Percentiles rank a stretch among this genome's conserved stretches.
phyloP scores from a whole-genome alignment of 495 filamentous ascomycete genomes.

The Oleoguttula mirabilis region DNA sequence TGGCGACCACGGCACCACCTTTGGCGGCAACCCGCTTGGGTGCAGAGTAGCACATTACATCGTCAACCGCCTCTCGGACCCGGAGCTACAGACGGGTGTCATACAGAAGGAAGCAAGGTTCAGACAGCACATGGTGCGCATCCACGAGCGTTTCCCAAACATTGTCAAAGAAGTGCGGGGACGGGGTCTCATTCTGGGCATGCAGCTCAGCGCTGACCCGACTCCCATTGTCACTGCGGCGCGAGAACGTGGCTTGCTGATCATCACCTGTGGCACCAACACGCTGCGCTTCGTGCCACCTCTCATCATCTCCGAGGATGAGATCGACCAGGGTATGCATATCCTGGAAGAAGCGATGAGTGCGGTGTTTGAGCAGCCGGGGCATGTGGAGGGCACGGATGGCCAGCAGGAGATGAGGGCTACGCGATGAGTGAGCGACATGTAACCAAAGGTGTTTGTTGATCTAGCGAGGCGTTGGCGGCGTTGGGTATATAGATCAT shows the following conservation, averaged over 20 bases:
- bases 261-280: constrained; percentile 86
- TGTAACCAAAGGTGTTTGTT: too few relatives aligned
- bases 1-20: constrained; percentile 94
- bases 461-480: constrained; percentile 6
- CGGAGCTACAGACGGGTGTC: constrained; percentile 52
- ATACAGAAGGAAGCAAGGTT: constrained; percentile 54
- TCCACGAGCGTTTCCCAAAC: constrained; percentile 57
- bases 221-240: constrained; percentile 65
- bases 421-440: not conserved
- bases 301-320: constrained; percentile 53
- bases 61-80: constrained; percentile 56
- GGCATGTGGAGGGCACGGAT: constrained; percentile 21
- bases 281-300: constrained; percentile 34
- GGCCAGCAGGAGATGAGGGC: constrained; percentile 28
- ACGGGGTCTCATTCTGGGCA: constrained; percentile 67
- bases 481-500: too few relatives aligned
- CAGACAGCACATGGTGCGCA: constrained; percentile 44
- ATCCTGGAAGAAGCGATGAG: constrained; percentile 70
- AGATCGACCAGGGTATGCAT: constrained; percentile 61
- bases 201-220: constrained; percentile 66
- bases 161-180: constrained; percentile 70
- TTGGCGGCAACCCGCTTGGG: constrained; percentile 87
- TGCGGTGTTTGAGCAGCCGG: constrained; percentile 30
- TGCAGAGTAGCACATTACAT: constrained; percentile 75
- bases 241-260: constrained; percentile 72